Evolutionary conservation across 2,329 filamentous ascomycete genomes (phyloP), one percentile per base, ranked within the genome.

Genomic region (Hypoxylon sp.): DNA sequence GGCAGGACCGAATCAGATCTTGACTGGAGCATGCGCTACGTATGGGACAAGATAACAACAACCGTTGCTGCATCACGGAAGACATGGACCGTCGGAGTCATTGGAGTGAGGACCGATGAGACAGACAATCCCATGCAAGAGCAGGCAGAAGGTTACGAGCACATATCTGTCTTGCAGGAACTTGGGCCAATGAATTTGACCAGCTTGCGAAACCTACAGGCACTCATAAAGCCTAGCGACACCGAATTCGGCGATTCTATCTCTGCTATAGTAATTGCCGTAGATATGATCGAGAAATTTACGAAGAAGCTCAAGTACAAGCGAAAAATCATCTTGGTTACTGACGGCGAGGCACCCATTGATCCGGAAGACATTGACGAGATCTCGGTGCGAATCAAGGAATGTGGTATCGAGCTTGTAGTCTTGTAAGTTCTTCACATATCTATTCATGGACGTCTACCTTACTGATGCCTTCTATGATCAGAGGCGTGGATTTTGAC

Each of bases 31-130:
- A 90, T 98, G 89, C 89, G 89, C 68, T 99, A 97, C 80, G 87
- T 98, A 53, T 99, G 95, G 94, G 95, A 98, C 84, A 96, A 93
- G 78, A 92, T 97, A 72, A 91, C 90, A 4, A 88, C 87, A 6
- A 93, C 90, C 2, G 91, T 93, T 79, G 80, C 86, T 49, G 79
- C 78, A 30, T 90, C 88, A 28, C 87, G 93, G 53, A 95, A 94
- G 78, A 94, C 91, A 0, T 88, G 89, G 75, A 87, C 86, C 21
- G 82, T 93, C 49, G 92, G 93, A n/a, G 91, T 98, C 1, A 80
- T 99, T 65, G 96, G 92, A 0, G 83, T 98, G 61, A 88, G 93
- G 64, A 97, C 94, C 17, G 90, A 97, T 73, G 89, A 85, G 45
- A 94, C 93, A 0, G 78, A 85, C 51, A 94, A 97, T 73, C 82